Conservation (phyloP, 1,139 yeast species). For the Blastobotrys arbuscula region DNA sequence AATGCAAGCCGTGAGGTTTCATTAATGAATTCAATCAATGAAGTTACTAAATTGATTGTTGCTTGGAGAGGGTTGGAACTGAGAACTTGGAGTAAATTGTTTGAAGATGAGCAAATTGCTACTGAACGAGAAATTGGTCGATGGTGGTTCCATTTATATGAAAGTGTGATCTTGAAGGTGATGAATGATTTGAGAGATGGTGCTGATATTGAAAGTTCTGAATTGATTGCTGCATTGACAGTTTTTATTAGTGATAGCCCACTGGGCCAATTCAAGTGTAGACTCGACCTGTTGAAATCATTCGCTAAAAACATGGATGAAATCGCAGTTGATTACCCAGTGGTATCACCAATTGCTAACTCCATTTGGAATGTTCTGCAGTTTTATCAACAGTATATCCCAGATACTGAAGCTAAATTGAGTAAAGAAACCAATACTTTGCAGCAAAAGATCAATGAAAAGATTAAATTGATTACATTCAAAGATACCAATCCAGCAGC, state of each 20-base stretch:
- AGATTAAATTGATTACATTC: conserved; percentile 90
- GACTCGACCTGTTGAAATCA: conserved; percentile 57
- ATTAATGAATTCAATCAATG: conserved; percentile 48
- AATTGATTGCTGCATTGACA: conserved; percentile 64
- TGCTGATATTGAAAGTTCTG: conserved; percentile 35
- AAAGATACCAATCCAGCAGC: conserved; percentile 94
- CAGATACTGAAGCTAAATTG: conserved; percentile 45
- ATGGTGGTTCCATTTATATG: conserved; percentile 93
- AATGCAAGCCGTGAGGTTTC: conserved; percentile 81
- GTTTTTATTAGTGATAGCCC: conserved; percentile 70
- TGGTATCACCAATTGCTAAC: conserved; percentile 28
- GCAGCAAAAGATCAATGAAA: conserved; percentile 77
- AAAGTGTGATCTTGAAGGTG: conserved; percentile 45
- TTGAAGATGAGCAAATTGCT: conserved; percentile 56
- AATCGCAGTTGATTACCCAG: conserved; percentile 13
- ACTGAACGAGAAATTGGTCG: conserved; percentile 52
- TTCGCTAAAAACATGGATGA: conserved; percentile 47
- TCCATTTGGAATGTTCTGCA: conserved; percentile 58
- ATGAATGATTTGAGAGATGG: conserved; percentile 18
- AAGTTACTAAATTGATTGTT: conserved; percentile 63
- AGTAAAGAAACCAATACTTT: conserved; percentile 45
- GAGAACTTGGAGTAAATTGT: conserved; percentile 75
- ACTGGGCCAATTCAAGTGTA: conserved; percentile 61
- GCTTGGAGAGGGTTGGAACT: conserved; percentile 89
- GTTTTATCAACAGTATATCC: conserved; percentile 62